Conservation (phyloP, 345 rosid genomes). For the Rhodomyrtus tomentosa region DNA sequence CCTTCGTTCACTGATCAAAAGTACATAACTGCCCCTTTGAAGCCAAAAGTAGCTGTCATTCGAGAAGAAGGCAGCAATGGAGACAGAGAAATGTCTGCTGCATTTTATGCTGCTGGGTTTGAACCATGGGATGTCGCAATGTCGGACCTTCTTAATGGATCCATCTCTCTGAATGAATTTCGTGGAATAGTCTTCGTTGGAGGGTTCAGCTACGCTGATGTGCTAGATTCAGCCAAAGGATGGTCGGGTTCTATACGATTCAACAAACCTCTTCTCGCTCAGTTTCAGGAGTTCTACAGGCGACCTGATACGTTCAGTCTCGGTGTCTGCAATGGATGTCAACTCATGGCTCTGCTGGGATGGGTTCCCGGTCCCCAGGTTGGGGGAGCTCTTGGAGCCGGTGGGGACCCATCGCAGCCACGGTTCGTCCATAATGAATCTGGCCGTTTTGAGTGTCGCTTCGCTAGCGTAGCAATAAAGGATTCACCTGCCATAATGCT, state of each 20-base stretch:
- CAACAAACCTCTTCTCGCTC: conserved; percentile 59
- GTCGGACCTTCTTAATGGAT: conserved; percentile 76
- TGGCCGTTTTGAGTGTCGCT: conserved; percentile 88
- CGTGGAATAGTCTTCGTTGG: conserved; percentile 88
- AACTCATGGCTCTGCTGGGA: conserved; percentile 85
- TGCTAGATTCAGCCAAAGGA: conserved; percentile 94
- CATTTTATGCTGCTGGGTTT: conserved; percentile 77
- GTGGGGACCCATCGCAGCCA: conserved; percentile 75
- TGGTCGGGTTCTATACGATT: conserved; percentile 94
- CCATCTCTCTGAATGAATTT: conserved; percentile 48
- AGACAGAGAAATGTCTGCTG: conserved; percentile 95
- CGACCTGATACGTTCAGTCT: conserved; percentile 85
- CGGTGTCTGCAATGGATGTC: conserved; percentile 94
- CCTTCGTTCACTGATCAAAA: conserved; percentile 60
- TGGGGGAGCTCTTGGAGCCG: conserved; percentile 66
- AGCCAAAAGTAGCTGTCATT: conserved; percentile 85
- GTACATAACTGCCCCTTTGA: conserved; percentile 37
- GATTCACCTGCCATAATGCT: conserved; percentile 86
- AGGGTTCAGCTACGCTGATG: conserved; percentile 91
- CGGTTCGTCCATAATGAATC: conserved; percentile 91
- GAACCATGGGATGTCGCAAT: conserved; percentile 94
- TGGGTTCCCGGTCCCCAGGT: conserved; percentile 95
- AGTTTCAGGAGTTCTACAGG: conserved; percentile 83
- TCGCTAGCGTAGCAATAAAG: conserved; percentile 61
- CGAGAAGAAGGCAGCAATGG: conserved; percentile 99